Percentiles rank a stretch among this genome's conserved stretches.
phyloP scores from a whole-genome alignment of 768 basidiomycete genomes.

The Lactifluus volemus region DNA sequence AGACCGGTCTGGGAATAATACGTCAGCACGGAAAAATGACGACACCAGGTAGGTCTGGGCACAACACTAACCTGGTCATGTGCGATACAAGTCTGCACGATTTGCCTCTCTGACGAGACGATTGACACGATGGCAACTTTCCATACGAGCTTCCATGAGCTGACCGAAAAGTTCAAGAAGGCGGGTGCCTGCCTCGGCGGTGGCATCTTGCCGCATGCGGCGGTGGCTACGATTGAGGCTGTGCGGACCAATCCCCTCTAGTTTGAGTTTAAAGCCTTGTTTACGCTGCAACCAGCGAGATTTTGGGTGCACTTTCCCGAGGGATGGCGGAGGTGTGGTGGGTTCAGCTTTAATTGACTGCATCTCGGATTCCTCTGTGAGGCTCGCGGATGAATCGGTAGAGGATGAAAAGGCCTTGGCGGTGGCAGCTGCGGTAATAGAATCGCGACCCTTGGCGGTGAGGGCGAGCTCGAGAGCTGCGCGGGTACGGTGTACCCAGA shows the following conservation, averaged over 20 bases:
- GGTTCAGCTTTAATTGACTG: slow-evolving; percentile 28
- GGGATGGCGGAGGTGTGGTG: slow-evolving; percentile 20
- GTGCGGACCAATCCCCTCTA: slow-evolving; percentile 34
- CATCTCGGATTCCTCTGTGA: slow-evolving; percentile 18
- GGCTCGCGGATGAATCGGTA: slow-evolving; percentile 13
- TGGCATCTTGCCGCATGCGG: slow-evolving; percentile 20
- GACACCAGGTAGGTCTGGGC: neutral
- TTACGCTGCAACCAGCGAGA: slow-evolving; percentile 53
- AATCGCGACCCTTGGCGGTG: slow-evolving; percentile 23
- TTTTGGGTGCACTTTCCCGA: slow-evolving; percentile 20
- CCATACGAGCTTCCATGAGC: slow-evolving; percentile 67
- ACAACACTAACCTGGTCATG: slow-evolving; percentile 11
- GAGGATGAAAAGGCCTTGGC: slow-evolving; percentile 15
- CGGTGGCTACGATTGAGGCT: slow-evolving; percentile 26
- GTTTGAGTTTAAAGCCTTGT: slow-evolving; percentile 45
- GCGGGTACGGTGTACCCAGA: slow-evolving; percentile 63
- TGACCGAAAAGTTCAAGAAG: slow-evolving; percentile 61
- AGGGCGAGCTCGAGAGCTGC: slow-evolving; percentile 47
- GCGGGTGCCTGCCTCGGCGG: slow-evolving; percentile 36
- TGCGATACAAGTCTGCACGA: slow-evolving; percentile 24
- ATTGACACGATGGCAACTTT: slow-evolving; percentile 62
- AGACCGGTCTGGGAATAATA: neutral
- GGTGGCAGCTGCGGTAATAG: slow-evolving; percentile 9
- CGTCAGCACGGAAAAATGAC: slow-evolving; percentile 5
- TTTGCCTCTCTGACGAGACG: slow-evolving; percentile 44